Conservation (phyloP, 352 stramenopile genomes). For the Phytophthora fragariae region DNA sequence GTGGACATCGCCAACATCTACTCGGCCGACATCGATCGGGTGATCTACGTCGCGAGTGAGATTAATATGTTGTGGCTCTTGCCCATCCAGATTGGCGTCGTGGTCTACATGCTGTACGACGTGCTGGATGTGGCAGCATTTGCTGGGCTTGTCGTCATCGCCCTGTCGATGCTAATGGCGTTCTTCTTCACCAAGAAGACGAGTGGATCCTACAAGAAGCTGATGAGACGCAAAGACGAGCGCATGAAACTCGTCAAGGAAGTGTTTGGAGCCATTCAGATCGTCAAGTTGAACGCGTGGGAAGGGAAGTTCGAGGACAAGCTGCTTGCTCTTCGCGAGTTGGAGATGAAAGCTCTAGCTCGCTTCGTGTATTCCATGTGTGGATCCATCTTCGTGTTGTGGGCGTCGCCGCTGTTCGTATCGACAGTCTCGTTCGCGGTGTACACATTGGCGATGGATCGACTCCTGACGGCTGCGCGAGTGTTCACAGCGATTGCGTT, state of each 20-base stretch:
- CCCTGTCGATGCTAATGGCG: slow-evolving; percentile 42
- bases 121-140: slow-evolving; percentile 47
- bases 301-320: slow-evolving; percentile 84
- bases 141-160: slow-evolving; percentile 45
- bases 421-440: slow-evolving; percentile 57
- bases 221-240: slow-evolving; percentile 90
- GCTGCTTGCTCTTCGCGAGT: slow-evolving; percentile 63
- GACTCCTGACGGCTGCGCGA: slow-evolving; percentile 54
- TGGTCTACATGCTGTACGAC: slow-evolving; percentile 48
- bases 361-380: slow-evolving; percentile 49
- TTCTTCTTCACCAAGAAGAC: slow-evolving; percentile 60
- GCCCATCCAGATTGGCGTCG: slow-evolving; percentile 45
- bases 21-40: slow-evolving; percentile 88
- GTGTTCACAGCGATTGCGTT: slow-evolving; percentile 61
- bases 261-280: slow-evolving; percentile 92
- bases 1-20: slow-evolving; percentile 94
- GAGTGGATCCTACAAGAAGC: slow-evolving; percentile 59
- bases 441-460: slow-evolving; percentile 49
- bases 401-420: slow-evolving; percentile 51
- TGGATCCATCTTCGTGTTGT: slow-evolving; percentile 65
- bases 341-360: slow-evolving; percentile 86
- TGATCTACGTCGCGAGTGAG: slow-evolving; percentile 42
- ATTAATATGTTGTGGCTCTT: slow-evolving; percentile 61
- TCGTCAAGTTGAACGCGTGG: slow-evolving; percentile 96
- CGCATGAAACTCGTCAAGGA: slow-evolving; percentile 93